Conservation (phyloP, 148 eudicot genomes). For the Rhododendron griersonianum region DNA sequence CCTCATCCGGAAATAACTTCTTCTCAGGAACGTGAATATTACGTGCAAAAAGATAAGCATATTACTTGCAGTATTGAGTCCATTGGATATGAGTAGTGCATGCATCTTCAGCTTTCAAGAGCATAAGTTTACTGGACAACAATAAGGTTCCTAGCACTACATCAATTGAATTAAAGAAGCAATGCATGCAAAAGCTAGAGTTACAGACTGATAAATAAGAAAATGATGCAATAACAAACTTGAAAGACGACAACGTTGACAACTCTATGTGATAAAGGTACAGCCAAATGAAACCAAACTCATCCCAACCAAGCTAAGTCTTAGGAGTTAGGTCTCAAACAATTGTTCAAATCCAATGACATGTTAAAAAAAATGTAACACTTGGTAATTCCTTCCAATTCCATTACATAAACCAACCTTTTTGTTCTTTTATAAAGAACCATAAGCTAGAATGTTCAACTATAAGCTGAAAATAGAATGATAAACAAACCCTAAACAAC, state of each 20-base stretch:
- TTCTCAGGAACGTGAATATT: too few species aligned
- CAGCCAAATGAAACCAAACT: neutral
- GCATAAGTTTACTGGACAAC: neutral
- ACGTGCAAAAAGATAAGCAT: neutral
- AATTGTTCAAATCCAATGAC: neutral
- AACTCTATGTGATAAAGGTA: neutral
- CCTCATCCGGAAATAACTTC: too few species aligned
- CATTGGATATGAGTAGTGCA: neutral
- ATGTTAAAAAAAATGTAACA: neutral
- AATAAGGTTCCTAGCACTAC: neutral
- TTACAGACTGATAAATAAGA: neutral
- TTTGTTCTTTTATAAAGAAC: neutral
- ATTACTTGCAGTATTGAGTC: neutral
- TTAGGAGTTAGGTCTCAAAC: neutral
- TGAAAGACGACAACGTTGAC: neutral
- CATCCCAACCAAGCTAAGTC: neutral
- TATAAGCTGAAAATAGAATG: neutral
- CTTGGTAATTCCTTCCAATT: neutral
- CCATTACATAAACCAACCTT: neutral
- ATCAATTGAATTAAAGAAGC: neutral
- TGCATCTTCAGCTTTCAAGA: slow-evolving; percentile 3
- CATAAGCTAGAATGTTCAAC: neutral
- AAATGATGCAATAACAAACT: neutral
- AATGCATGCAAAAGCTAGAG: neutral
- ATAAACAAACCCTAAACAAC: neutral